phyloP scores from a whole-genome alignment of 2,329 filamentous ascomycete genomes.

The Amauroascus verrucosus region DNA sequence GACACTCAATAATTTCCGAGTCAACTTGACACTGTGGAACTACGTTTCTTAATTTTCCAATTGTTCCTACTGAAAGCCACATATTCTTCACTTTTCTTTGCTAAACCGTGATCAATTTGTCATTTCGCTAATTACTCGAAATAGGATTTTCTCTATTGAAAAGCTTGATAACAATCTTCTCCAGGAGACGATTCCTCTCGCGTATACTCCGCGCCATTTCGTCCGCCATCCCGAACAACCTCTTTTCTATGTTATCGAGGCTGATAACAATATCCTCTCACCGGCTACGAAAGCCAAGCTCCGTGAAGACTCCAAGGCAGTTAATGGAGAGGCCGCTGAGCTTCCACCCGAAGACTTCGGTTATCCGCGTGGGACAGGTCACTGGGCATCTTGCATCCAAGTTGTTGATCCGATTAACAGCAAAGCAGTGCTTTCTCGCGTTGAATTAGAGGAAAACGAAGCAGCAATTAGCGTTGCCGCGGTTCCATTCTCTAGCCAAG shows the following conservation, averaged over 20 bases:
- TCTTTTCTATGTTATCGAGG: constrained; percentile 87
- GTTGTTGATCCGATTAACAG: constrained; percentile 72
- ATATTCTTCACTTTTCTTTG: background rate
- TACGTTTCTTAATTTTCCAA: constrained; percentile 54
- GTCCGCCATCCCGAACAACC: constrained; percentile 78
- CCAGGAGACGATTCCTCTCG: constrained; percentile 73
- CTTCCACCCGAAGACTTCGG: constrained; percentile 77
- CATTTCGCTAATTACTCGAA: background rate
- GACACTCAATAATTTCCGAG: constrained; percentile 42
- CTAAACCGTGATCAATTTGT: no score
- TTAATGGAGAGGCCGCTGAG: constrained; percentile 61
- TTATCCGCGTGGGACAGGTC: constrained; percentile 68
- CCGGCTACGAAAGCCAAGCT: constrained; percentile 66
- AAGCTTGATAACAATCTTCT: constrained; percentile 76
- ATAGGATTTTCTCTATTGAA: constrained; percentile 79
- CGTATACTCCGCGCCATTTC: constrained; percentile 82
- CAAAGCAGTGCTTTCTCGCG: constrained; percentile 62
- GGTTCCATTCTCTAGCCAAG: constrained; percentile 77
- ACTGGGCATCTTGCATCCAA: constrained; percentile 94
- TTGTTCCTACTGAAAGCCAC: constrained; percentile 84
- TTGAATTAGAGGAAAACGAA: constrained; percentile 83
- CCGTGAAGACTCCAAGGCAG: constrained; percentile 57
- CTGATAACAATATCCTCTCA: constrained; percentile 83
- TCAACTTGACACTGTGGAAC: constrained; percentile 37
- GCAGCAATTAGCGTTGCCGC: constrained; percentile 77